Base-by-base conservation (phyloP, 257 asterid genomes). In the Henckelia pumila region DNA sequence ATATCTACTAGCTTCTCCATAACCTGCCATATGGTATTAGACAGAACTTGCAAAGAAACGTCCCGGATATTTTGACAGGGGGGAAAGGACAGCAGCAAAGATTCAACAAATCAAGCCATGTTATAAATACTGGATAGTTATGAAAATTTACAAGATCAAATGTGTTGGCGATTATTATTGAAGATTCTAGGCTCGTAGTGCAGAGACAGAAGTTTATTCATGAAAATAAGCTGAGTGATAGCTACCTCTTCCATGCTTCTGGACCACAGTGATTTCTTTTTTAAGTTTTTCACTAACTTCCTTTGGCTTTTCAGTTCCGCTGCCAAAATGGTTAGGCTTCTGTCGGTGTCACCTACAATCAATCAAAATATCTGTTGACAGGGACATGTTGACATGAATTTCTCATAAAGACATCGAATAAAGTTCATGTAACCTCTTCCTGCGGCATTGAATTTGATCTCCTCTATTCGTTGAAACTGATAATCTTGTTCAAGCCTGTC, bases 1-100 rank as follows among this genome's bases (percentile, higher is more conserved):
- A 85, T 79, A 71, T 89, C 95, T 70, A 89, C 90, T 52, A 89
- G 95, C 74, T 83, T 89, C 82, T 75, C 92, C 88, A 89, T 85
- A 56, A 86, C 84, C 95, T 89, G 83, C 49, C 64, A 70, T 77
- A 69, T 75, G 71, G 29, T 65, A n/a, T 22, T 55, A 56, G 61
- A 67, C 11, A 64, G 63, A 28, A 40, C 62, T 62, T 73, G 37
- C 62, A 35, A 19, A 32, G 3, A 23, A 70, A 53, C 23, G 49
- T 56, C 17, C 17, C 26, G 21, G 29, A 11, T 25, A 37, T 4
- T 59, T 47, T 61, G 69, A 9, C 19, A 32, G 8, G 26, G 65
- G n/a, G 52, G 68, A 59, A 40, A 25, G 25, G 13, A 26, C 55
- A 66, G 17, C 49, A 37, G 49, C 17, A 37, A 37, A 37, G 17